Conservation (phyloP, 139 green algal species). For the Picochlorum sp. region DNA sequence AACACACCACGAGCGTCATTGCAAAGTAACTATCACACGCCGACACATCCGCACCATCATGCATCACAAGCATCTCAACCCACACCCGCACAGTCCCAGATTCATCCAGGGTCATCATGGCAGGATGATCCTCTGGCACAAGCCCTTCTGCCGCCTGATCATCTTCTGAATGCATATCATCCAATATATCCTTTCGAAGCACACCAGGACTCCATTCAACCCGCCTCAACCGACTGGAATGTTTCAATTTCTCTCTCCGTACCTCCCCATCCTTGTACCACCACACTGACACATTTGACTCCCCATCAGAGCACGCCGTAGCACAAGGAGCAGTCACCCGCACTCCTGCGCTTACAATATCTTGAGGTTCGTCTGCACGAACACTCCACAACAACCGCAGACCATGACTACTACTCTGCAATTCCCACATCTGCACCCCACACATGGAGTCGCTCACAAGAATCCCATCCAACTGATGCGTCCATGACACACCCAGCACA, state of each 20-base stretch:
- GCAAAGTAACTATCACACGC: conserved; percentile 19
- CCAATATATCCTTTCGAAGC: conserved; percentile 21
- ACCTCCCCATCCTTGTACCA: conserved; percentile 16
- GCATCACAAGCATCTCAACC: conserved; percentile 21
- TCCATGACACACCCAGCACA: conserved; percentile 13
- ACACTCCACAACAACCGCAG: conserved; percentile 12
- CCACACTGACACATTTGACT: conserved; percentile 15
- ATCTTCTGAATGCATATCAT: background rate
- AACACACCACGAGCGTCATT: conserved; percentile 17
- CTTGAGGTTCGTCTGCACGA: conserved; percentile 6
- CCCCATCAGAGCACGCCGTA: conserved; percentile 2
- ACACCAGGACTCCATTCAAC: conserved; percentile 25
- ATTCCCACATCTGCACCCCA: conserved; percentile 18
- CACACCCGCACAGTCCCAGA: conserved; percentile 19
- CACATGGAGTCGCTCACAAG: conserved; percentile 11
- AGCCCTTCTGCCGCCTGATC: background rate
- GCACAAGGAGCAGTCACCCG: conserved; percentile 8
- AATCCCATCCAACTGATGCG: conserved; percentile 27
- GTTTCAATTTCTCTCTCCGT: conserved; percentile 20
- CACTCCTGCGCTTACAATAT: conserved; percentile 13
- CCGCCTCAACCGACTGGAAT: background rate
- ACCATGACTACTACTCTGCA: background rate
- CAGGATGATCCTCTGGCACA: conserved; percentile 21
- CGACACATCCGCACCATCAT: background rate
- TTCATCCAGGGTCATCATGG: conserved; percentile 19